These are phyloP conservation scores for Takashimella tepidaria DNA, from an alignment of 1,284 basidiomycete genomes.

Conservation along the genomic window DNA sequence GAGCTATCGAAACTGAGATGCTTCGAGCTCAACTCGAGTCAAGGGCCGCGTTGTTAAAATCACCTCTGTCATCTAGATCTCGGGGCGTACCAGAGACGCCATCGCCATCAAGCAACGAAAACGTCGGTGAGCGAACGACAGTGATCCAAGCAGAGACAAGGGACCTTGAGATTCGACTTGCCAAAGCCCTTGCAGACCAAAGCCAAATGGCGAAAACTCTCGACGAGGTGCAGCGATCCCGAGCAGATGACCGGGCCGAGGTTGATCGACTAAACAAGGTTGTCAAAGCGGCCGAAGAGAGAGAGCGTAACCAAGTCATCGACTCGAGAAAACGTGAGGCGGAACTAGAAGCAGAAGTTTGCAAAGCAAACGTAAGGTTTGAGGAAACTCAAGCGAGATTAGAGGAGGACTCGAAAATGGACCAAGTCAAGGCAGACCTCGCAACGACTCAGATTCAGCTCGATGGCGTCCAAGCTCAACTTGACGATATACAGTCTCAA, in stretches of 20 bases:
- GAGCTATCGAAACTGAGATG: constrained; percentile 26
- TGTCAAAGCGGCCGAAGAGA: not conserved
- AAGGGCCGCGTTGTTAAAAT: constrained; percentile 1
- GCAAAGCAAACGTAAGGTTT: not conserved
- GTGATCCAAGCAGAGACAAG: constrained; percentile 19
- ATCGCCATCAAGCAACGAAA: not conserved
- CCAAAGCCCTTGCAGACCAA: constrained; percentile 25
- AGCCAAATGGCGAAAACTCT: constrained; percentile 4
- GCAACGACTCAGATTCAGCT: not conserved
- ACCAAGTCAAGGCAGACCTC: not conserved
- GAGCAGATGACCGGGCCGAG: not conserved
- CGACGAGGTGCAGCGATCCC: not conserved
- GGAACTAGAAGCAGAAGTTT: not conserved
- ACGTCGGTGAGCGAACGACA: constrained; percentile 19
- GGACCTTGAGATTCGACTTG: constrained; percentile 34
- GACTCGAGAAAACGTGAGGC: not conserved
- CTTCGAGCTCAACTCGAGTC: constrained; percentile 14
- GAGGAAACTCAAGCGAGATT: constrained; percentile 6
- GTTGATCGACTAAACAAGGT: not conserved
- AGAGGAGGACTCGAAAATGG: constrained; percentile 5
- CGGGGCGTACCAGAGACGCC: not conserved
- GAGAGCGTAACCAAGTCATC: not conserved
- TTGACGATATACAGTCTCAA: constrained; percentile 3
- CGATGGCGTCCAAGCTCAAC: not conserved
- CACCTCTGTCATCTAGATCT: not conserved